Conservation (phyloP, 2,329 filamentous ascomycete species). For the Coniochaeta ligniaria region DNA sequence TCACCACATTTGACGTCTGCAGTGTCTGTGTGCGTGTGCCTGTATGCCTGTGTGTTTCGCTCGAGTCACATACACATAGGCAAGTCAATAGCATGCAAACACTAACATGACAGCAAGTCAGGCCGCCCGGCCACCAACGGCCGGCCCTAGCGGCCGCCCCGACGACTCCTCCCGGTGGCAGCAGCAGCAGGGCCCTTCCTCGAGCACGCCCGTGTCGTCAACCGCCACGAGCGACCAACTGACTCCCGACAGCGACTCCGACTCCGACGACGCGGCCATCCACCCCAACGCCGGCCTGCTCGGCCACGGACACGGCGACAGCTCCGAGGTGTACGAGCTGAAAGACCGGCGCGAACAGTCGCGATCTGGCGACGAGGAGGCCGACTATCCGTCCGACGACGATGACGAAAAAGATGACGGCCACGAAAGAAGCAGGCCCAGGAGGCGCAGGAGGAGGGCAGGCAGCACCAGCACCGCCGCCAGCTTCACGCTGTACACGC, state of each 20-base stretch:
- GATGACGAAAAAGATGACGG: slow-evolving; percentile 7
- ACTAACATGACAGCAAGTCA: not conserved
- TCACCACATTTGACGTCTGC: not conserved
- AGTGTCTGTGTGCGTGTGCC: too few species aligned
- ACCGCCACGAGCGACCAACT: slow-evolving; percentile 8
- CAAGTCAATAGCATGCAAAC: not conserved
- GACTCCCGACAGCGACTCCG: slow-evolving; percentile 13
- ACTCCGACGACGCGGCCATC: slow-evolving; percentile 6
- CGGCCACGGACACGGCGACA: slow-evolving; percentile 1
- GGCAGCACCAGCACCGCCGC: slow-evolving; percentile 12
- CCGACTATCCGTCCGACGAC: not conserved
- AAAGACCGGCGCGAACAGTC: slow-evolving; percentile 3
- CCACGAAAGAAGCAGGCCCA: not conserved
- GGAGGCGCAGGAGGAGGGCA: not conserved
- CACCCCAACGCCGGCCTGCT: not conserved
- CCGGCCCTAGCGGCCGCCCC: not conserved
- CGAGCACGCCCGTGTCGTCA: slow-evolving; percentile 3
- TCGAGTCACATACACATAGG: not conserved
- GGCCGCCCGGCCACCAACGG: not conserved
- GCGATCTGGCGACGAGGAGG: slow-evolving; percentile 2
- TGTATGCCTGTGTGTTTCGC: not conserved
- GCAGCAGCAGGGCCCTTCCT: not conserved
- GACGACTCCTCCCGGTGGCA: not conserved
- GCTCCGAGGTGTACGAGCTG: slow-evolving; percentile 14
- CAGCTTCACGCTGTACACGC: slow-evolving; percentile 33